phyloP scores from a whole-genome alignment of 1,139 yeast genomes.

The Yamadazyma epiphylla region DNA sequence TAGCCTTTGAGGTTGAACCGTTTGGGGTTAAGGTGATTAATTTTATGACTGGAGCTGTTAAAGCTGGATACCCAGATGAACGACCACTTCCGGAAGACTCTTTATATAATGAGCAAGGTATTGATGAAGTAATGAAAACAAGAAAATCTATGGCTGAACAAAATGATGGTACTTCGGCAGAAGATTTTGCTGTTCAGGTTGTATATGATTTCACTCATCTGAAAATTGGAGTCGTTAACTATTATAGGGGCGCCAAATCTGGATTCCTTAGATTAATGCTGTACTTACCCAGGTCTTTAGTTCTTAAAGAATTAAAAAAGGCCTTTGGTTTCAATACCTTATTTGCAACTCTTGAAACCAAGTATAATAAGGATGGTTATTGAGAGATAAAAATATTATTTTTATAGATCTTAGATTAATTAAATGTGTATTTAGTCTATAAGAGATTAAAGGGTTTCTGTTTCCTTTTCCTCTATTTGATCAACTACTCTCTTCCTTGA shows the following conservation, averaged over 20 bases:
- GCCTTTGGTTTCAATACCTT: too few species aligned
- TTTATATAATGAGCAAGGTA: slow-evolving; percentile 1
- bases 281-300: too few species aligned
- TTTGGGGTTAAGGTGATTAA: slow-evolving; percentile 31
- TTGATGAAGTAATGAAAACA: not conserved
- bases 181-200: slow-evolving; percentile 50
- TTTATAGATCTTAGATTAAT: too few species aligned
- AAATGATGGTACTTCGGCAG: slow-evolving; percentile 57
- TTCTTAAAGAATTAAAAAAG: too few species aligned
- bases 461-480: too few species aligned
- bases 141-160: not conserved
- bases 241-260: slow-evolving; percentile 3
- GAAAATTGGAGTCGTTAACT: slow-evolving; percentile 18
- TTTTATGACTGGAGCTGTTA: slow-evolving; percentile 6
- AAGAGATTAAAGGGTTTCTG: too few species aligned
- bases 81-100: slow-evolving; percentile 42
- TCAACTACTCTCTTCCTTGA: too few species aligned
- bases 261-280: too few species aligned
- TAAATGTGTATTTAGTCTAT: too few species aligned
- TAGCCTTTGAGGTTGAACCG: slow-evolving; percentile 51
- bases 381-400: too few species aligned
- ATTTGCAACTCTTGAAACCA: too few species aligned
- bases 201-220: slow-evolving; percentile 43
- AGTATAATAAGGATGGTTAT: too few species aligned
- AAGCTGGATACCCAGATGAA: slow-evolving; percentile 16